phyloP scores from a whole-genome alignment of 2,329 filamentous ascomycete genomes.

The Cordyceps cicadae region DNA sequence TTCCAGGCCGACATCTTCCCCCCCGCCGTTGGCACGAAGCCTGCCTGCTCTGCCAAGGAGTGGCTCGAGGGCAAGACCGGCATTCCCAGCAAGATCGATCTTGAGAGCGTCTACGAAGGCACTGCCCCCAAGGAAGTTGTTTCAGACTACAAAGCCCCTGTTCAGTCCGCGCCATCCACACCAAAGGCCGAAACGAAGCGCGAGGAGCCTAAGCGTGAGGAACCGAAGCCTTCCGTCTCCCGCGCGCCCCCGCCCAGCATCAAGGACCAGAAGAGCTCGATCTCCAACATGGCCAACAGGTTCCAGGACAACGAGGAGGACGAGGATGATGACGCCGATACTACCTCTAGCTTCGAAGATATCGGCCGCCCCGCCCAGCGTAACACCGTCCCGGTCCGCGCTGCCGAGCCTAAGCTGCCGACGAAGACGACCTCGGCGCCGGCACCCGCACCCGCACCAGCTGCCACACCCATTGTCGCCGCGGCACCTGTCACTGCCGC shows the following conservation, averaged over 20 bases:
- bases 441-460: constrained; percentile 16
- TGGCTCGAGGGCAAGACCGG: constrained; percentile 83
- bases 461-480: constrained; percentile 15
- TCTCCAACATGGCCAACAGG: constrained; percentile 75
- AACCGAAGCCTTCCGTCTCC: constrained; percentile 41
- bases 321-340: constrained; percentile 50
- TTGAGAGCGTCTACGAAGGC: constrained; percentile 87
- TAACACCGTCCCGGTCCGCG: constrained; percentile 28
- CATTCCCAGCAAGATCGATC: constrained; percentile 82
- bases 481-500: constrained; percentile 18
- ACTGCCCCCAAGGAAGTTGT: constrained; percentile 69
- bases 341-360: constrained; percentile 80
- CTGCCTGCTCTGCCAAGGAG: constrained; percentile 70
- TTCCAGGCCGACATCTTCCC: constrained; percentile 98
- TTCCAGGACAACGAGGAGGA: constrained; percentile 66
- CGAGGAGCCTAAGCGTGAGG: constrained; percentile 41
- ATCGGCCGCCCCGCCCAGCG: constrained; percentile 67
- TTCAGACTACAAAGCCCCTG: constrained; percentile 55
- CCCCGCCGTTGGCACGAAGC: constrained; percentile 69
- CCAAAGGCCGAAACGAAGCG: constrained; percentile 30
- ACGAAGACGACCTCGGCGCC: constrained; percentile 15
- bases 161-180: constrained; percentile 35
- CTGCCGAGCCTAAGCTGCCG: constrained; percentile 31
- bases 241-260: constrained; percentile 56
- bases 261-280: constrained; percentile 79